phyloP scores from a whole-genome alignment of 345 rosid species.

The Syzygium grande region DNA sequence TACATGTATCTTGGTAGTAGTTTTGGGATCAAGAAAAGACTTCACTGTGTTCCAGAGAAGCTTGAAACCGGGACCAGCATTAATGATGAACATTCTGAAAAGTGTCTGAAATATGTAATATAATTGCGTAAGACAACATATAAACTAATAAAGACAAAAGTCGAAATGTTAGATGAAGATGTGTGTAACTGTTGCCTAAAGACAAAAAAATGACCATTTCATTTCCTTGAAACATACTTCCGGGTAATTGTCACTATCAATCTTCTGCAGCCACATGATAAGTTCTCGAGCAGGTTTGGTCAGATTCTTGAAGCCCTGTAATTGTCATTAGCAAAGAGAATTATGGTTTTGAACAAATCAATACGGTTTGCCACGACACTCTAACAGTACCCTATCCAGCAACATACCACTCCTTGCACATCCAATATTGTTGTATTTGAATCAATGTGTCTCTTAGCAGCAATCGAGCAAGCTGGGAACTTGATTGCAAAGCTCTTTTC shows the following conservation, averaged over 20 bases:
- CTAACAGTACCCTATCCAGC: not conserved
- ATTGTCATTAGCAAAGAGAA: not conserved
- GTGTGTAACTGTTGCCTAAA: not conserved
- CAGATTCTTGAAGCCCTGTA: slow-evolving; percentile 70
- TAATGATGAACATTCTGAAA: slow-evolving; percentile 73
- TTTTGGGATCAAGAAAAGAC: slow-evolving; percentile 84
- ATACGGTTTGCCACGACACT: not conserved
- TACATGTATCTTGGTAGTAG: slow-evolving; percentile 83
- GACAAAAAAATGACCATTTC: not conserved
- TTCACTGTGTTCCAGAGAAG: slow-evolving; percentile 63
- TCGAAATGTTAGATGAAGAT: not conserved
- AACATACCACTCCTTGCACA: slow-evolving; percentile 88
- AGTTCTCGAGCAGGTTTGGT: slow-evolving; percentile 79
- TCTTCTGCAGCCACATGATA: slow-evolving; percentile 73
- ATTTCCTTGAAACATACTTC: slow-evolving; percentile 41
- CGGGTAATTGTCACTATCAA: slow-evolving; percentile 90
- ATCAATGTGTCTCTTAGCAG: slow-evolving; percentile 90
- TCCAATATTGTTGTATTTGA: slow-evolving; percentile 85
- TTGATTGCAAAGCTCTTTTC: slow-evolving; percentile 70
- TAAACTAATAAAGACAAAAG: not conserved
- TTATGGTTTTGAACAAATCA: not conserved
- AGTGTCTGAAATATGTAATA: slow-evolving; percentile 52
- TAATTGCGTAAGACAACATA: not conserved
- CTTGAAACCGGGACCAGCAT: slow-evolving; percentile 90
- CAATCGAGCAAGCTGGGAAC: slow-evolving; percentile 87